A percentile compares a stretch with the other conserved stretches of the same genome.
Conservation (phyloP, 1,284 basidiomycete genomes). For the Marasmius sp. region DNA sequence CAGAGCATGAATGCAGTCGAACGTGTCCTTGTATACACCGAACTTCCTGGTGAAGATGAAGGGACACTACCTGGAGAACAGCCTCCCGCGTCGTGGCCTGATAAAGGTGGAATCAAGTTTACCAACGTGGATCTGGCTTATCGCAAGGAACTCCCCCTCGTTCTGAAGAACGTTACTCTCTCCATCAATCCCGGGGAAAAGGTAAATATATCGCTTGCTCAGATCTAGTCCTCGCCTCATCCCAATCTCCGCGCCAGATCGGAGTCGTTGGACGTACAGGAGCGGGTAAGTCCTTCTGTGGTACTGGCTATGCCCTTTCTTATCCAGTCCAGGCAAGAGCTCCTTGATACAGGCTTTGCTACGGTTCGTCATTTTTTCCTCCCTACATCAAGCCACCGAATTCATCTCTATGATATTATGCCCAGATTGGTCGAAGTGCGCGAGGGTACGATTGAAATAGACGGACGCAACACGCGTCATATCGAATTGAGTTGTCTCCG, state of each 20-base stretch:
- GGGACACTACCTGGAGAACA: slow-evolving; percentile 41
- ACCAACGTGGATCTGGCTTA: slow-evolving; percentile 66
- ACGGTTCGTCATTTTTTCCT: slow-evolving; percentile 36
- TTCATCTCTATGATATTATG: slow-evolving; percentile 31
- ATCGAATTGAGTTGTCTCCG: slow-evolving; percentile 62
- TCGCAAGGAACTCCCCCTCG: slow-evolving; percentile 69
- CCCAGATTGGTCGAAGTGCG: slow-evolving; percentile 66
- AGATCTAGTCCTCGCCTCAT: background rate
- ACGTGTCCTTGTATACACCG: slow-evolving; percentile 58
- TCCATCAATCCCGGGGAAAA: slow-evolving; percentile 69
- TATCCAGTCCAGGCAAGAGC: slow-evolving; percentile 55
- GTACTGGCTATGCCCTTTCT: slow-evolving; percentile 9
- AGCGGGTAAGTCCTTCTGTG: slow-evolving; percentile 41
- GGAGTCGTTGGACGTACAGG: slow-evolving; percentile 78
- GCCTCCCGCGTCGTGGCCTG: slow-evolving; percentile 68
- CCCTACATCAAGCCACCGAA: background rate
- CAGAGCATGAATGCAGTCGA: slow-evolving; percentile 78
- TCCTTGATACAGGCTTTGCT: slow-evolving; percentile 76
- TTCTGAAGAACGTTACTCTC: slow-evolving; percentile 69
- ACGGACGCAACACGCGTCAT: slow-evolving; percentile 60
- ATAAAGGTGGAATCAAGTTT: slow-evolving; percentile 61
- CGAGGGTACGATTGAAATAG: slow-evolving; percentile 67
- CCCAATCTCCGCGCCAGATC: slow-evolving; percentile 35
- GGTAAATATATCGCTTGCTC: slow-evolving; percentile 29
- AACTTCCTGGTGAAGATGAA: slow-evolving; percentile 48